A percentile compares a stretch with the other conserved stretches of the same genome.
Conservation (phyloP, 1,284 basidiomycete genomes). For the Amylostereum chailletii region DNA sequence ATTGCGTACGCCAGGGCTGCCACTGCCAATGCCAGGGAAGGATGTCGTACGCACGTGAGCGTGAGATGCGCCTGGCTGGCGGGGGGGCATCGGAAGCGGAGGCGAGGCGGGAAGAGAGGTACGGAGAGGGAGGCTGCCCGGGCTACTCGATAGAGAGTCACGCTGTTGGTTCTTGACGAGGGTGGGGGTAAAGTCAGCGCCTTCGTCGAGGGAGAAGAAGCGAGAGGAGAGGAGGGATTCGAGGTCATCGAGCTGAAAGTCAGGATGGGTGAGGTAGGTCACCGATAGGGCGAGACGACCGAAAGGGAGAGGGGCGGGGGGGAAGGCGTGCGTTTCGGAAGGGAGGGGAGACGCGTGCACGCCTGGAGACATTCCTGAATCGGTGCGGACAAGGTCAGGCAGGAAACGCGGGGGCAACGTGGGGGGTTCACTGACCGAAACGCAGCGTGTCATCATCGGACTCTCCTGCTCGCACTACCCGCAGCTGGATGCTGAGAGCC, state of each 20-base stretch:
- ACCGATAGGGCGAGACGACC: slow-evolving; percentile 53
- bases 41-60: slow-evolving; percentile 27
- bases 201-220: slow-evolving; percentile 53
- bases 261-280: slow-evolving; percentile 55
- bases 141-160: slow-evolving; percentile 37
- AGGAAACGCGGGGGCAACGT: slow-evolving; percentile 1
- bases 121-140: slow-evolving; percentile 33
- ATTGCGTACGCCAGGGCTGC: slow-evolving; percentile 26
- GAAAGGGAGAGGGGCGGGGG: slow-evolving; percentile 56
- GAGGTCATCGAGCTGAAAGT: slow-evolving; percentile 65
- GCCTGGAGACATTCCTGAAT: slow-evolving; percentile 32
- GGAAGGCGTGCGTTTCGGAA: slow-evolving; percentile 47
- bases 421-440: slow-evolving; percentile 24
- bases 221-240: slow-evolving; percentile 65
- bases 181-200: slow-evolving; percentile 56
- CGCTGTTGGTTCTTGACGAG: slow-evolving; percentile 45
- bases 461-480: slow-evolving; percentile 27
- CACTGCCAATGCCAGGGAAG: slow-evolving; percentile 14
- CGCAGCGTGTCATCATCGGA: slow-evolving; percentile 25
- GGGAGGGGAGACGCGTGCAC: slow-evolving; percentile 33
- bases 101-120: slow-evolving; percentile 35
- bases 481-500: slow-evolving; percentile 44
- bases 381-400: slow-evolving; percentile 8
- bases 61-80: slow-evolving; percentile 42
- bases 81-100: slow-evolving; percentile 40